These are phyloP conservation scores for Cordyceps farinosa DNA, from an alignment of 2,329 filamentous ascomycete genomes.

Conservation along the genomic window DNA sequence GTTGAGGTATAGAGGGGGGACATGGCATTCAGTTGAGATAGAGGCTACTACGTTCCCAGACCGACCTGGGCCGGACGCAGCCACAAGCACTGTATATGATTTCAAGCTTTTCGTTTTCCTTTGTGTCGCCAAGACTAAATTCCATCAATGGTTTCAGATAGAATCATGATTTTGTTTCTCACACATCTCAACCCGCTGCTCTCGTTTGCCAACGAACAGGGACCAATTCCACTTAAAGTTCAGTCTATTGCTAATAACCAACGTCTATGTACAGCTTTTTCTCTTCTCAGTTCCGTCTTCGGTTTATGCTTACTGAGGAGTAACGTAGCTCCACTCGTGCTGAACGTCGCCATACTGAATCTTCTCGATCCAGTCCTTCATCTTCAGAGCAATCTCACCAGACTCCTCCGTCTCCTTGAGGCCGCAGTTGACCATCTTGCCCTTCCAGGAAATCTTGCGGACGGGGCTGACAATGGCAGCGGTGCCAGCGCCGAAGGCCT, in stretches of 20 bases:
- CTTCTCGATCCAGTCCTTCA: conserved; percentile 96
- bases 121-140: conserved; percentile 24
- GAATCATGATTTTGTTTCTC: conserved; percentile 18
- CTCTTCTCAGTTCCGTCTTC: conserved; percentile 18
- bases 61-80: conserved; percentile 18
- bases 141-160: conserved; percentile 30
- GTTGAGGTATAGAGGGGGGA: neutral
- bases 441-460: conserved; percentile 84
- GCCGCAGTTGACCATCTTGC: conserved; percentile 76
- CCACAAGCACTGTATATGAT: conserved; percentile 30
- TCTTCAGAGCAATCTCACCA: conserved; percentile 75
- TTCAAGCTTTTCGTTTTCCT: conserved; percentile 28
- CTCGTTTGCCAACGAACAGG: neutral
- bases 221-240: neutral
- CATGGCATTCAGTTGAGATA: conserved; percentile 16
- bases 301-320: conserved; percentile 25
- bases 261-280: conserved; percentile 18
- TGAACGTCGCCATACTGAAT: conserved; percentile 94
- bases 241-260: conserved; percentile 7
- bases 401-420: conserved; percentile 78
- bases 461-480: conserved; percentile 92
- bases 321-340: conserved; percentile 79
- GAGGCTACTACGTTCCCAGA: conserved; percentile 6
- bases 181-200: neutral
- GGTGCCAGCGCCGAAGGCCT: conserved; percentile 91